Evolutionary conservation across 2,329 filamentous ascomycete genomes (phyloP).

Genomic region (Paecilomyces dactylethromorphus): DNA sequence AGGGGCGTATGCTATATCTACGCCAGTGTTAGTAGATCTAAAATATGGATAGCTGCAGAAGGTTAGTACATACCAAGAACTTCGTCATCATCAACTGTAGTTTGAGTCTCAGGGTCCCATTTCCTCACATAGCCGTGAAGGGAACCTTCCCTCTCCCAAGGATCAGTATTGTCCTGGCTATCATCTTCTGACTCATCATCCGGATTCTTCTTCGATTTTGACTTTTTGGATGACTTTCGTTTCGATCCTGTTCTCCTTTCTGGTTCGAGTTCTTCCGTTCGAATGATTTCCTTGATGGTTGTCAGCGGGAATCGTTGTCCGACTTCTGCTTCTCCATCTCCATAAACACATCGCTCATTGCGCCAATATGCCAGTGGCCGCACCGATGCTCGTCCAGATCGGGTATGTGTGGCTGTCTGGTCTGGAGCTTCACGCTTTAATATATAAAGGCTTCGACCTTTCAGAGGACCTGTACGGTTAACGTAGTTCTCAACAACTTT

Average conservation of each 20-base stretch:
- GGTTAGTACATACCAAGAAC: conserved; percentile 28
- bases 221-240: conserved; percentile 27
- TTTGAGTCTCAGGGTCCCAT: conserved; percentile 36
- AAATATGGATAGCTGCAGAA: not conserved
- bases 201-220: conserved; percentile 26
- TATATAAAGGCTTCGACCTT: conserved; percentile 44
- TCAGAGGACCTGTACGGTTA: conserved; percentile 38
- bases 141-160: conserved; percentile 39
- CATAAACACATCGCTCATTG: conserved; percentile 70
- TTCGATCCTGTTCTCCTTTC: conserved; percentile 31
- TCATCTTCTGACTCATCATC: conserved; percentile 36
- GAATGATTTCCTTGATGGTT: conserved; percentile 70
- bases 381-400: conserved; percentile 72
- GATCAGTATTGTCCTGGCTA: conserved; percentile 31
- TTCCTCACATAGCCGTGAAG: conserved; percentile 38
- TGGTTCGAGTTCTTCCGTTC: conserved; percentile 57
- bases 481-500: conserved; percentile 38
- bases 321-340: conserved; percentile 52
- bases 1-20: conserved; percentile 56
- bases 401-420: conserved; percentile 54
- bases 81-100: conserved; percentile 32
- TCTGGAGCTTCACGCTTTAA: conserved; percentile 47
- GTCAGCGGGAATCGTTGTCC: conserved; percentile 57
- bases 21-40: conserved; percentile 12
- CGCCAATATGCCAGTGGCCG: conserved; percentile 80